Percentiles rank a stretch among this genome's conserved stretches.
Conservation (phyloP, 495 filamentous ascomycete genomes). For the Hypoxylon cercidicola region DNA sequence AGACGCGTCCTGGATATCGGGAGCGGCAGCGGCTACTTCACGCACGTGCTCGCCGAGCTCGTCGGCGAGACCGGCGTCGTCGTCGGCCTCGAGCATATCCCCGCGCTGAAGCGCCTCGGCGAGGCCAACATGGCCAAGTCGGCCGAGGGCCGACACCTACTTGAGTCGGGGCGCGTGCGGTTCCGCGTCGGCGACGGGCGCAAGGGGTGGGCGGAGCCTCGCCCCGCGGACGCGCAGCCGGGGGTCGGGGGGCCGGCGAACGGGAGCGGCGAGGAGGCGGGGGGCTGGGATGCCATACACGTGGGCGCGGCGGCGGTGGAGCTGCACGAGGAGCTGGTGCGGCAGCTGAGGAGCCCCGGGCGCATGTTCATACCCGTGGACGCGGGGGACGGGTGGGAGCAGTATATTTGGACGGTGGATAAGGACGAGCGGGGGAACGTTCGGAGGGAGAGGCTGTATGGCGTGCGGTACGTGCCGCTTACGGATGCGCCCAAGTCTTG, state of each 20-base stretch:
- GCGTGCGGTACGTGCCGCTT: constrained; percentile 92
- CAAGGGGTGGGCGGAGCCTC: constrained; percentile 70
- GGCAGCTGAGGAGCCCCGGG: constrained; percentile 83
- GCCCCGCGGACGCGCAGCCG: constrained; percentile 40
- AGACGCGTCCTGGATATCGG: constrained; percentile 85
- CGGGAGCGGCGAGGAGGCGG: constrained; percentile 41
- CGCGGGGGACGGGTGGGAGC: constrained; percentile 58
- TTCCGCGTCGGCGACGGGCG: constrained; percentile 88
- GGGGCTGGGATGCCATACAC: constrained; percentile 87
- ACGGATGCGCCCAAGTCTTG: constrained; percentile 75
- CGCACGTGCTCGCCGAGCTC: constrained; percentile 86
- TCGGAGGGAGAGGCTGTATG: constrained; percentile 77
- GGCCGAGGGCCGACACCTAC: constrained; percentile 67
- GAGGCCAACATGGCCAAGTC: constrained; percentile 78
- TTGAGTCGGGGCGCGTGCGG: constrained; percentile 68
- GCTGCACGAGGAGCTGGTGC: constrained; percentile 76
- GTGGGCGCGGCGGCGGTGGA: constrained; percentile 87
- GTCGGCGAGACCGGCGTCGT: constrained; percentile 71
- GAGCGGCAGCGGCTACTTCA: constrained; percentile 90
- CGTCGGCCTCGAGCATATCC: constrained; percentile 91
- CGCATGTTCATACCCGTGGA: constrained; percentile 90
- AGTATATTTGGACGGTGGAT: constrained; percentile 91
- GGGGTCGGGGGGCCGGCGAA: constrained; percentile 41
- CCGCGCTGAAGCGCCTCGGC: constrained; percentile 76
- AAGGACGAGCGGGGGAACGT: constrained; percentile 84